These are phyloP conservation scores for Discostella pseudostelligera DNA, from an alignment of 108 stramenopile genomes.

Conservation along the genomic window DNA sequence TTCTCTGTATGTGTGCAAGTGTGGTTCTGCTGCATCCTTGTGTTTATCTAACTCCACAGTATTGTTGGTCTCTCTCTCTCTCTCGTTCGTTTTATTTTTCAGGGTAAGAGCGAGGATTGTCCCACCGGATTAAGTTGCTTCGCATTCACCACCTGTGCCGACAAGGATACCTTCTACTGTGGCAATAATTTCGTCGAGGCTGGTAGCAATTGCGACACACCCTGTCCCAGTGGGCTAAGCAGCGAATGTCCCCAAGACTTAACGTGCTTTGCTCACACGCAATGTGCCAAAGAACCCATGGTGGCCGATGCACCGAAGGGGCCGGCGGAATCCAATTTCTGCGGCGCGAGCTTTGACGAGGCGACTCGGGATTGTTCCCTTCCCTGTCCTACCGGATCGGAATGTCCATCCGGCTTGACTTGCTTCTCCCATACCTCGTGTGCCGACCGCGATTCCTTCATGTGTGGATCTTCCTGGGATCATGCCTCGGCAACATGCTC, in stretches of 20 bases:
- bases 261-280: constrained; percentile 48
- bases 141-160: constrained; percentile 49
- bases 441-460: constrained; percentile 49
- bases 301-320: constrained; percentile 20
- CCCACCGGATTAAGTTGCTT: constrained; percentile 47
- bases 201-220: constrained; percentile 28
- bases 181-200: constrained; percentile 45
- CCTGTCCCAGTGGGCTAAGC: constrained; percentile 34
- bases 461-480: constrained; percentile 46
- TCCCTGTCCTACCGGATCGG: constrained; percentile 43
- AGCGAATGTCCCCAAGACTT: constrained; percentile 41
- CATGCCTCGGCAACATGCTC: constrained; percentile 35
- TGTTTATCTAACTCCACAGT: no score
- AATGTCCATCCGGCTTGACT: constrained; percentile 41
- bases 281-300: constrained; percentile 21
- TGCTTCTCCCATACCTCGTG: constrained; percentile 42
- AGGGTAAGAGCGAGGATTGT: constrained; percentile 23
- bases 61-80: no score
- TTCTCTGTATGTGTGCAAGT: no score
- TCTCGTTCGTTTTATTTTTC: not conserved
- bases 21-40: no score
- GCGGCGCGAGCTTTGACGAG: constrained; percentile 44
- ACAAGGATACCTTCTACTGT: constrained; percentile 45
- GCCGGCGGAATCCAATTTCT: constrained; percentile 39
- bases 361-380: constrained; percentile 39